Evolutionary conservation across 1,139 yeast species (phyloP).

Genomic region (Taiozyma sp.): DNA sequence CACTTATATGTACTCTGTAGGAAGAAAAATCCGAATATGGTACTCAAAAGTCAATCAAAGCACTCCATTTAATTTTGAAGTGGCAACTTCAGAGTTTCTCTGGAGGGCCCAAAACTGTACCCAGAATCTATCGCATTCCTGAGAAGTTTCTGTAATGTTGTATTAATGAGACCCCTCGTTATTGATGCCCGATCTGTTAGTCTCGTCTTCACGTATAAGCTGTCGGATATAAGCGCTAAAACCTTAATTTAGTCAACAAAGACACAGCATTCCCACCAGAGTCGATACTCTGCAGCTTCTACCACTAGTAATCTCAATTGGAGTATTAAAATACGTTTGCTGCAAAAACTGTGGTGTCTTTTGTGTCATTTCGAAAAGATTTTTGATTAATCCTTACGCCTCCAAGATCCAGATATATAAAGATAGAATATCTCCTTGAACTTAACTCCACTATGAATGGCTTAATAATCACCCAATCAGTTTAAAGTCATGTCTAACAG

Average conservation of each 20-base stretch:
- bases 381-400: neutral
- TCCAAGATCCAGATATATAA: neutral
- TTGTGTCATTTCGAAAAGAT: neutral
- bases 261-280: neutral
- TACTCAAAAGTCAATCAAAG: neutral
- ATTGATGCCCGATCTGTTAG: neutral
- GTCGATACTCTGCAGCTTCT: neutral
- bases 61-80: neutral
- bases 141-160: neutral
- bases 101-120: neutral
- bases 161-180: neutral
- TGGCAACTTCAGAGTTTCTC: neutral
- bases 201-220: neutral
- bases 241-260: neutral
- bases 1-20: neutral
- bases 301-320: neutral
- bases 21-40: neutral
- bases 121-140: neutral
- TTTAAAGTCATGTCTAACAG: neutral
- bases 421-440: neutral
- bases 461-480: neutral
- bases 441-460: neutral
- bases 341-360: neutral
- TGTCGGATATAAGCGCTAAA: neutral
- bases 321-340: neutral